Conservation (phyloP, 2,329 filamentous ascomycete species). For the Sporothrix phasma region DNA sequence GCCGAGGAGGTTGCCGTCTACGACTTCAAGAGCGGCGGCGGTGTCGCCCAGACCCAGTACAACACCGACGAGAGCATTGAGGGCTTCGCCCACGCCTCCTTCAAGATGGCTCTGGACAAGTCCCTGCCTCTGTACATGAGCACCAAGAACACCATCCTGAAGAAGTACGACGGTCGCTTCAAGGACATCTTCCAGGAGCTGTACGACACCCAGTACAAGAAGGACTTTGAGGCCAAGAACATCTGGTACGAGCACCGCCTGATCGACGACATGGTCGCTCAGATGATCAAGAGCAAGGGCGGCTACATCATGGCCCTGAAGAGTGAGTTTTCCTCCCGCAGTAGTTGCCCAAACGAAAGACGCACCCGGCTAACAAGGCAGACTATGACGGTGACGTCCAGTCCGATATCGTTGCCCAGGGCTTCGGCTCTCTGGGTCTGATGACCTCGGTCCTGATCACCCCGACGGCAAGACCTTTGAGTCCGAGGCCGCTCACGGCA, state of each 20-base stretch:
- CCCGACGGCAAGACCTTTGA: conserved; percentile 92
- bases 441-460: conserved; percentile 98
- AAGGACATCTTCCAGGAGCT: conserved; percentile 99
- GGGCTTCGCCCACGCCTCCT: conserved; percentile 90
- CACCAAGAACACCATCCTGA: conserved; percentile 99
- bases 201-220: conserved; percentile 79
- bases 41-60: conserved; percentile 91
- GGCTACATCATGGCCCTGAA: conserved; percentile 97
- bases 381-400: conserved; percentile 99
- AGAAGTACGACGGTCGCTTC: conserved; percentile 97
- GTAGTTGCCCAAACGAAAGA: no score
- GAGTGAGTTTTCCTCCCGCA: conserved; percentile 49
- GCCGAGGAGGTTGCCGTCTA: conserved; percentile 82
- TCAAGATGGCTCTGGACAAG: conserved; percentile 89
- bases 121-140: conserved; percentile 95
- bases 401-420: conserved; percentile 95
- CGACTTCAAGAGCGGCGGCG: conserved; percentile 77
- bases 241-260: conserved; percentile 99
- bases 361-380: conserved; percentile 27
- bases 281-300: conserved; percentile 98
- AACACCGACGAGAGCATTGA: conserved; percentile 94
- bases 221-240: conserved; percentile 76
- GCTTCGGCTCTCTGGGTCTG: conserved; percentile 92
- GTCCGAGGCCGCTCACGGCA: conserved; percentile 95
- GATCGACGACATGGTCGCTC: conserved; percentile 99